Evolutionary conservation across 495 filamentous ascomycete species (phyloP), one percentile per base, ranked within the genome.

Genomic region (Bombardia bombarda): DNA sequence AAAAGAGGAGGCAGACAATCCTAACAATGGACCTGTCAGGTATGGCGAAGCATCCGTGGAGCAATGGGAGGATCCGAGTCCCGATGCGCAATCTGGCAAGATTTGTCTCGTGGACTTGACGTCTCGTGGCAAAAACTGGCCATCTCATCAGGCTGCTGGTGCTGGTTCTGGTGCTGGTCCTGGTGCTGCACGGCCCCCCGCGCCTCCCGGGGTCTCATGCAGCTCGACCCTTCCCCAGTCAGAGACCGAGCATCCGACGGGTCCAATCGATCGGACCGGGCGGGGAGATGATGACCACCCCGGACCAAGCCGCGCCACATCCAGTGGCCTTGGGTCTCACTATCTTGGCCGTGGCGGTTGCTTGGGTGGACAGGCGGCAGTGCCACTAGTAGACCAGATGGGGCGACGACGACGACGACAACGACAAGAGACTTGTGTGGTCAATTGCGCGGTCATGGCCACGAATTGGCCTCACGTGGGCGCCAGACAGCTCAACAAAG

Each of bases 391-490:
- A n/a, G n/a, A n/a, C n/a, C 65, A 39, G 64, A 30, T 50, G 64
- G 44, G 69, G 26, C 71, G 82, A 51, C n/a, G n/a, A n/a, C n/a
- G n/a, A n/a, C n/a, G n/a, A n/a, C n/a, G n/a, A n/a, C n/a, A n/a
- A n/a, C n/a, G n/a, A n/a, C 70, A 61, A 43, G 87, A 90, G 64
- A 89, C 84, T 7, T 87, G 80, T 55, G 64, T 92, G 39, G 72
- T 89, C 51, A 90, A 90, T 62, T 82, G 83, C 24, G 78, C 84
- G 14, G 80, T 89, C 47, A 69, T 83, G 68, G 74, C 78, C 8
- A 78, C 67, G 3, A 82, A 73, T 51, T 84, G 77, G 67, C 81
- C 82, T 32, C 79, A 83, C 47, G 55, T 50, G 1, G 72, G 68
- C 13, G 58, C 57, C 1, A 83, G 80, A 54, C 67, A 52, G 41